Conservation (phyloP, 352 stramenopile genomes). For the Phytophthora megakarya region DNA sequence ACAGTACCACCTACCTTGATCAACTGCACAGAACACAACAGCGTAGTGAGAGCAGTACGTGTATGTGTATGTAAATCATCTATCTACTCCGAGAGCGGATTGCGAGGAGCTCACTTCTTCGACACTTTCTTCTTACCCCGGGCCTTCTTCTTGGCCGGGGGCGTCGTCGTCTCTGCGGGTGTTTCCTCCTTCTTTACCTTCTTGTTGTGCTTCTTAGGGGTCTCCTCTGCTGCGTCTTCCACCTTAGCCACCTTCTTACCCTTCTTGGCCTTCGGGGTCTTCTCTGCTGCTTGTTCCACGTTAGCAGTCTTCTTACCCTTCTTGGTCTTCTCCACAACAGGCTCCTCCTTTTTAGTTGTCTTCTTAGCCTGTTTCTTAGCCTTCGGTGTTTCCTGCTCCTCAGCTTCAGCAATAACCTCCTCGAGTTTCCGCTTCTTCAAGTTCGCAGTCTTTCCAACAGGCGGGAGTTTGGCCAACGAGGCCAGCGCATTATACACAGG, state of each 20-base stretch:
- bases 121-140: conserved; percentile 33
- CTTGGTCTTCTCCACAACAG: conserved; percentile 28
- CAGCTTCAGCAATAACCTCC: conserved; percentile 40
- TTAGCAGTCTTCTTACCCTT: conserved; percentile 41
- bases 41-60: conserved; percentile 19
- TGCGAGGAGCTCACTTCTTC: conserved; percentile 35
- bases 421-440: conserved; percentile 74
- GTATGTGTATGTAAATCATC: conserved; percentile 44
- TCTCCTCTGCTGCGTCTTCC: conserved; percentile 21
- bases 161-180: conserved; percentile 14
- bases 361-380: conserved; percentile 36
- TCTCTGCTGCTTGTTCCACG: conserved; percentile 15
- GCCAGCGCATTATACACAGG: conserved; percentile 90
- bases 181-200: conserved; percentile 17
- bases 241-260: conserved; percentile 22
- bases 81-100: conserved; percentile 31
- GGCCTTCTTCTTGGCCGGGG: conserved; percentile 32
- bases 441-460: conserved; percentile 51
- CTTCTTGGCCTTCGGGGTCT: conserved; percentile 27
- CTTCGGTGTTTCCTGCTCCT: conserved; percentile 23
- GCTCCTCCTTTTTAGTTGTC: conserved; percentile 24
- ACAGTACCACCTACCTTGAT: neutral
- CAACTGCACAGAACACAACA: neutral
- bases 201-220: conserved; percentile 20
- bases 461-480: conserved; percentile 63